These are phyloP conservation scores for Skeletonema grethae DNA, from an alignment of 108 stramenopile species.

Conservation along the genomic window DNA sequence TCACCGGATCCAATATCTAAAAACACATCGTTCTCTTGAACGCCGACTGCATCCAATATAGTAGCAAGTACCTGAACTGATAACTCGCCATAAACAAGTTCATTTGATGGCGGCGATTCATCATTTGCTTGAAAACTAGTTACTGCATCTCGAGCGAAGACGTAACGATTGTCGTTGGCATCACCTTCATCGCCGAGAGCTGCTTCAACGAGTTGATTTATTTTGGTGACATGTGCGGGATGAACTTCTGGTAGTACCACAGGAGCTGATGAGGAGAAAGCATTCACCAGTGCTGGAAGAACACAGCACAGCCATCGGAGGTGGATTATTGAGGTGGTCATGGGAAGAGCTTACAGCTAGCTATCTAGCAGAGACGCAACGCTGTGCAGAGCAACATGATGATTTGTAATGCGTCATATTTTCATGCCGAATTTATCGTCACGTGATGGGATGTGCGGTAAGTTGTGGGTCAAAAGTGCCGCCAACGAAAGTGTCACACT, in stretches of 20 bases:
- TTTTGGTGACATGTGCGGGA: conserved; percentile 5
- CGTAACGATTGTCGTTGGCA: conserved; percentile 9
- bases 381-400: too few relatives aligned
- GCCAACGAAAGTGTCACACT: too few relatives aligned
- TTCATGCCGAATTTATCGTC: too few relatives aligned
- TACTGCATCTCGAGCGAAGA: conserved; percentile 9
- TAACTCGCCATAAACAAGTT: conserved; percentile 49
- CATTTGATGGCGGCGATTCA: conserved; percentile 1
- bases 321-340: too few relatives aligned
- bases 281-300: background rate
- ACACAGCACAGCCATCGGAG: background rate
- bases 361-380: too few relatives aligned
- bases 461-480: too few relatives aligned
- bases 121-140: background rate
- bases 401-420: too few relatives aligned
- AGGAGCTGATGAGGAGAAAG: background rate
- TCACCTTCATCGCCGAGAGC: conserved; percentile 14
- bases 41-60: conserved; percentile 48
- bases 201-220: conserved; percentile 14
- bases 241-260: conserved; percentile 8
- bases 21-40: conserved; percentile 35
- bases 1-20: conserved; percentile 48
- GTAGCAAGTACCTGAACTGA: conserved; percentile 24
- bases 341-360: too few relatives aligned
- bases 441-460: too few relatives aligned